Evolutionary conservation across 192 early-diverging fungal genomes (phyloP).

Genomic region (Spinellus fusiger): DNA sequence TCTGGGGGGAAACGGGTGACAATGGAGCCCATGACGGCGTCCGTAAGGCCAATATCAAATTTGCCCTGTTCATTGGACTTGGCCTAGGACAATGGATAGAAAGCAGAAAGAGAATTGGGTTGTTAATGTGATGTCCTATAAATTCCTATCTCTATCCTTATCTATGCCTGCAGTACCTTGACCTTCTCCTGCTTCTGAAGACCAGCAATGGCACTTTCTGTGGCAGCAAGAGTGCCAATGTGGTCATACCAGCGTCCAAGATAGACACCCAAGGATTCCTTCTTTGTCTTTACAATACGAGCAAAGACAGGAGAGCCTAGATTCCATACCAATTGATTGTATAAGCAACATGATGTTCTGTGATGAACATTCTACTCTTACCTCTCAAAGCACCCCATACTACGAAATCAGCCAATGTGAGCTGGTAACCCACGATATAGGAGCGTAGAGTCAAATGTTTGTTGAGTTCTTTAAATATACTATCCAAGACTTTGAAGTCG

Average conservation of each 20-base stretch:
- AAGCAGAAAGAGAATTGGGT: constrained; percentile 4
- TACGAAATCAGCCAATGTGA: constrained; percentile 76
- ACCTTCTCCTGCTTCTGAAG: constrained; percentile 42
- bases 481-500: constrained; percentile 70
- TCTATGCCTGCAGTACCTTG: constrained; percentile 30
- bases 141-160: background rate
- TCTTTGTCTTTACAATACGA: constrained; percentile 70
- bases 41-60: constrained; percentile 87
- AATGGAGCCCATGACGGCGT: constrained; percentile 79
- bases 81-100: constrained; percentile 15
- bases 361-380: constrained; percentile 8
- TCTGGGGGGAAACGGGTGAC: constrained; percentile 99
- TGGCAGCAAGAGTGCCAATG: constrained; percentile 55
- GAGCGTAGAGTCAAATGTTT: constrained; percentile 78
- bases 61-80: constrained; percentile 75
- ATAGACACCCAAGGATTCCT: constrained; percentile 57
- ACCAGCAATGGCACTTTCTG: constrained; percentile 38
- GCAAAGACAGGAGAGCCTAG: constrained; percentile 72
- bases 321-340: background rate
- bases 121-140: too few species aligned
- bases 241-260: constrained; percentile 80
- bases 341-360: background rate
- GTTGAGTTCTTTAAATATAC: constrained; percentile 66
- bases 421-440: constrained; percentile 71
- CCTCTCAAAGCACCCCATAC: constrained; percentile 84